A percentile compares a stretch with the other conserved stretches of the same genome.
Evolutionary conservation across 495 filamentous ascomycete species (phyloP).

Genomic region (Pyronema domesticum): DNA sequence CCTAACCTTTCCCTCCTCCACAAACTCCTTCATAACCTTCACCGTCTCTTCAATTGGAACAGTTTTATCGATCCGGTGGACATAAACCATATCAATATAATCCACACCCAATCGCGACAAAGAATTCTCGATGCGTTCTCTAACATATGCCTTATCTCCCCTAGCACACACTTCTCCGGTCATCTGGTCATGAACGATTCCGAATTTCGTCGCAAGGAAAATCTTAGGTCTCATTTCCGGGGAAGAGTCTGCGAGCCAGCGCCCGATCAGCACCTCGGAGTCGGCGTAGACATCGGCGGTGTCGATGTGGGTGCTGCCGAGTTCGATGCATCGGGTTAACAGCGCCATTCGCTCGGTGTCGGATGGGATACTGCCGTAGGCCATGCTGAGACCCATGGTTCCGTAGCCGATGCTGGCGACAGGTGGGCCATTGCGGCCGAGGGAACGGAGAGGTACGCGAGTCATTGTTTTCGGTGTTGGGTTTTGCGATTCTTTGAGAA

Average conservation of each 20-base stretch:
- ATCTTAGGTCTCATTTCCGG: conserved; percentile 35
- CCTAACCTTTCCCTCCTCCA: conserved; percentile 39
- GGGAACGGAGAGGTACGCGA: conserved; percentile 25
- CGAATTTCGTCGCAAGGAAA: conserved; percentile 43
- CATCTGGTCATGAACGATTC: conserved; percentile 5
- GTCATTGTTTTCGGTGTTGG: background rate
- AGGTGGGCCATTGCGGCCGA: conserved; percentile 37
- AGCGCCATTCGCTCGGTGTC: conserved; percentile 33
- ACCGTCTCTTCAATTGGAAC: conserved; percentile 50
- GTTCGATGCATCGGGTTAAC: conserved; percentile 32
- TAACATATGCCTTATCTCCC: conserved; percentile 37
- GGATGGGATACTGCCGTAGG: conserved; percentile 30
- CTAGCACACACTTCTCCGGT: conserved; percentile 5
- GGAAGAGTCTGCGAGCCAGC: conserved; percentile 33
- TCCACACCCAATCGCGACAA: conserved; percentile 33
- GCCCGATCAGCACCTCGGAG: conserved; percentile 35
- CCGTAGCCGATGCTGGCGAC: conserved; percentile 39
- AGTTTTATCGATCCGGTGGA: conserved; percentile 35
- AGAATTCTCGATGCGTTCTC: conserved; percentile 33
- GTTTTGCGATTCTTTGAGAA: no score
- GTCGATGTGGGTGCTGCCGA: conserved; percentile 36
- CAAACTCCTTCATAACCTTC: conserved; percentile 31
- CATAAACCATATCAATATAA: conserved; percentile 44
- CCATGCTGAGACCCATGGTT: conserved; percentile 35
- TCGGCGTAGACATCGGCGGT: conserved; percentile 33